phyloP scores from a whole-genome alignment of 1,139 yeast genomes.

The Taphrina populina region DNA sequence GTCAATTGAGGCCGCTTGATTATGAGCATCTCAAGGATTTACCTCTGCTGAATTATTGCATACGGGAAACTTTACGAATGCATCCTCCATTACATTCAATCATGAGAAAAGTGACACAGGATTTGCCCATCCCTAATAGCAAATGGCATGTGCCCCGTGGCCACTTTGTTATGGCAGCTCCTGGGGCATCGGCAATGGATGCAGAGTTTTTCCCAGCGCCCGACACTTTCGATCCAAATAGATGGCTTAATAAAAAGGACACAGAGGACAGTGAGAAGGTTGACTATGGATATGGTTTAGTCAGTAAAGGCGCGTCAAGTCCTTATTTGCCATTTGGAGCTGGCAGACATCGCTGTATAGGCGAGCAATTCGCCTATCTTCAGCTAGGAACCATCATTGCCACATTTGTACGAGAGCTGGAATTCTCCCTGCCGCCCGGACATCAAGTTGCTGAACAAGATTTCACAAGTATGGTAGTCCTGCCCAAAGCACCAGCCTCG shows the following conservation, averaged over 20 bases:
- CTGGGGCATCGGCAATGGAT: slow-evolving; percentile 82
- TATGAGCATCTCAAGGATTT: slow-evolving; percentile 81
- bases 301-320: slow-evolving; percentile 90
- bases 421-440: slow-evolving; percentile 66
- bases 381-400: slow-evolving; percentile 86
- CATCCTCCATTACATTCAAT: slow-evolving; percentile 96
- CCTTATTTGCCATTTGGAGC: slow-evolving; percentile 98
- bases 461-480: slow-evolving; percentile 49
- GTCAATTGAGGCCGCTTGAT: slow-evolving; percentile 49
- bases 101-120: slow-evolving; percentile 82
- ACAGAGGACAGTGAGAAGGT: slow-evolving; percentile 47
- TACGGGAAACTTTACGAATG: slow-evolving; percentile 90
- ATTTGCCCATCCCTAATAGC: slow-evolving; percentile 77
- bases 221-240: slow-evolving; percentile 68
- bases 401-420: slow-evolving; percentile 70
- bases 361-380: slow-evolving; percentile 95
- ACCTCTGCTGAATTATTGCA: slow-evolving; percentile 75
- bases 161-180: slow-evolving; percentile 85
- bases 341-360: slow-evolving; percentile 99
- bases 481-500: slow-evolving; percentile 33
- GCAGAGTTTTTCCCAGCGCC: slow-evolving; percentile 79
- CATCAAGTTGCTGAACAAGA: slow-evolving; percentile 68
- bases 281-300: slow-evolving; percentile 94
- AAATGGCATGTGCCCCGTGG: slow-evolving; percentile 82
- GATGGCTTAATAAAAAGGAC: slow-evolving; percentile 63